Base-by-base conservation (phyloP, 495 filamentous ascomycete species). In the Penicillium verhagenii region DNA sequence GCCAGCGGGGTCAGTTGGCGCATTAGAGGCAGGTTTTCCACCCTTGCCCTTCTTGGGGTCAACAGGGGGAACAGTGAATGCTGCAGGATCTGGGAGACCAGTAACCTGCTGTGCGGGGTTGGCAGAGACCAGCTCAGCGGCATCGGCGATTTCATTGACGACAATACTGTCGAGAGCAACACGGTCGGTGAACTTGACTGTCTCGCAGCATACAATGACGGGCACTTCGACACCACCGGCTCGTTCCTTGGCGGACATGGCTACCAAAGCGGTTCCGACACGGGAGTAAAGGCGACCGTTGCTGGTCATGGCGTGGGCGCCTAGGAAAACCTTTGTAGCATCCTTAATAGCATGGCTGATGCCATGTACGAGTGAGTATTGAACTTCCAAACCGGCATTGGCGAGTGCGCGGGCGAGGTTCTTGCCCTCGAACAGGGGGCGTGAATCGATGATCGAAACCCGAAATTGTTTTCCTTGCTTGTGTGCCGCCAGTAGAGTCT, bases 161-260 rank as follows among this genome's bases (percentile, higher is more conserved):
- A 94, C 91, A 57, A 98, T 92, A 29, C 89, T 89, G 71, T 96
- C 94, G 0, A 95, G 82, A 8, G 90, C 88, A 4, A 96, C 90
- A 50, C 87, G 84, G 60, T 96, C 94, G 20, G 90, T 92, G 72
- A 96, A 96, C 70, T 97, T 98, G 75, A 98, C 84, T 2, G 87
- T 92, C 77, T 98, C 93, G 68, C 92, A 97, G 54, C 90, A 89
- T 4, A 95, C 91, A 28, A 93, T 86, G 35, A 98, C 92, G 2
- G 92, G 90, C 29, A 91, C 82, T 47, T 80, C 74, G 45, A 77
- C 73, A 33, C 74, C 73, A 18, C 76, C 74, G 44, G 82, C 82
- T 14, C 76, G 71, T 44, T 86, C 84, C 54, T 87, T 85, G 20
- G 92, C 94, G 23, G 84, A 86, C 80, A 94, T 89, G n/a, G 94